These are phyloP conservation scores for Penicillium sumatraense DNA, from an alignment of 2,329 filamentous ascomycete species.

Conservation along the genomic window DNA sequence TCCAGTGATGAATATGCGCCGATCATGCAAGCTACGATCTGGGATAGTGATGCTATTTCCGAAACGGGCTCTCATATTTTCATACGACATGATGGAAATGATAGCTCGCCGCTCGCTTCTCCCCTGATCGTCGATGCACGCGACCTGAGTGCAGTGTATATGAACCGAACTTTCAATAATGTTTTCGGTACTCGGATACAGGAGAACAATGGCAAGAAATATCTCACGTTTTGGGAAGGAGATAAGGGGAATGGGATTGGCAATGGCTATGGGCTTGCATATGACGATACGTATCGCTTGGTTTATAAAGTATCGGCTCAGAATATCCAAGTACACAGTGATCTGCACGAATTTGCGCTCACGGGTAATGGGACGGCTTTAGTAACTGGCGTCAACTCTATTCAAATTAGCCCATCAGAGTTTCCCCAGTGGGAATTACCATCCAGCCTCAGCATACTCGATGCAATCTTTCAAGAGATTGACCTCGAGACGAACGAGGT, in stretches of 20 bases:
- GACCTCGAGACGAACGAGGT: conserved; percentile 13
- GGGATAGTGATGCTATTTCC: conserved; percentile 9
- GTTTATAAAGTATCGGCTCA: conserved; percentile 12
- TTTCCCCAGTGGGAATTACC: conserved; percentile 2
- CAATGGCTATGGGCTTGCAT: conserved; percentile 10
- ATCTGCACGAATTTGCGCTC: conserved; percentile 12
- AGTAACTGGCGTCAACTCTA: conserved; percentile 5
- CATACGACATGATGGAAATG: conserved; percentile 13
- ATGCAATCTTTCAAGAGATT: conserved; percentile 10
- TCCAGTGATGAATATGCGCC: conserved; percentile 13
- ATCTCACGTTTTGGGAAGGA: conserved; percentile 12
- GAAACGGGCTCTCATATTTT: conserved; percentile 13
- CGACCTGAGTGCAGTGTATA: conserved; percentile 13
- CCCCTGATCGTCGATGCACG: conserved; percentile 12
- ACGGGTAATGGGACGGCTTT: conserved; percentile 7
- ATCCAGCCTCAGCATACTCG: background rate
- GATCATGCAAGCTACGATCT: conserved; percentile 12
- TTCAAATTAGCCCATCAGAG: background rate
- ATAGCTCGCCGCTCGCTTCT: conserved; percentile 9
- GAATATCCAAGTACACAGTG: conserved; percentile 11
- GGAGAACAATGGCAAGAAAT: conserved; percentile 4
- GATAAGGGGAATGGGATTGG: conserved; percentile 13
- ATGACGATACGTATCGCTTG: conserved; percentile 9
- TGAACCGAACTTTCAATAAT: conserved; percentile 14
- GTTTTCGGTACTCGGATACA: conserved; percentile 13